Base-by-base conservation (phyloP, 331 rosid species). In the Spiraea crenata region DNA sequence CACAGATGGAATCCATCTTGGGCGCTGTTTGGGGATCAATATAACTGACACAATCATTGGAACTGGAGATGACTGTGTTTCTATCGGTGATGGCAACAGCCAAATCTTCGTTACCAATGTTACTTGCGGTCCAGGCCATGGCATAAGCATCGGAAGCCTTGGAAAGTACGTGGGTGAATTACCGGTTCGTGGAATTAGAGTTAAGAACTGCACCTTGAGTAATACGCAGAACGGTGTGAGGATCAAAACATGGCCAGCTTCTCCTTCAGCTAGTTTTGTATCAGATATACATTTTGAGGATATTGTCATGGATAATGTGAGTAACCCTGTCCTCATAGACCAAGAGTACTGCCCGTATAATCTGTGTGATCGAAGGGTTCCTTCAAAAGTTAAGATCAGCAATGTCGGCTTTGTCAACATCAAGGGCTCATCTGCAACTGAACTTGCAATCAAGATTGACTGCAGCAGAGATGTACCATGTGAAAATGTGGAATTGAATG, bases 281-380 rank as follows among this genome's bases (percentile, higher is more conserved):
- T 50, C 73, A 3, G 38, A 74, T 38, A 56, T 87, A 48, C 67
- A 62, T 5, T 80, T 78, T 63, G 87, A 80, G 49, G 80, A 82
- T 39, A 54, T 82, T 46, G 65, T 35, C 44, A 75, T 89, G 88
- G 16, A 6, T 2, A 46, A 84, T 51, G 89, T 86, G 31, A 0
- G 2, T 6, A 79, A 76, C 40, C 87, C 90, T 0, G 52, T 89
- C 10, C 19, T 82, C 25, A 81, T 89, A 35, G 92, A 86, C 65
- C 91, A 86, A 71, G 79, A 60, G 10, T 86, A 88, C 31, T 84
- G 95, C 75, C 89, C 86, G 4, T 79, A 59, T 54, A 65, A 74
- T 20, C 63, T 57, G 0, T 89, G 92, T 65, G 45, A 70, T 8
- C 17, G 1, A 6, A 41, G 83, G 78, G 0, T 1, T 75, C 84